These are phyloP conservation scores for Cryomyces antarcticus DNA, from an alignment of 495 filamentous ascomycete genomes.

Conservation along the genomic window DNA sequence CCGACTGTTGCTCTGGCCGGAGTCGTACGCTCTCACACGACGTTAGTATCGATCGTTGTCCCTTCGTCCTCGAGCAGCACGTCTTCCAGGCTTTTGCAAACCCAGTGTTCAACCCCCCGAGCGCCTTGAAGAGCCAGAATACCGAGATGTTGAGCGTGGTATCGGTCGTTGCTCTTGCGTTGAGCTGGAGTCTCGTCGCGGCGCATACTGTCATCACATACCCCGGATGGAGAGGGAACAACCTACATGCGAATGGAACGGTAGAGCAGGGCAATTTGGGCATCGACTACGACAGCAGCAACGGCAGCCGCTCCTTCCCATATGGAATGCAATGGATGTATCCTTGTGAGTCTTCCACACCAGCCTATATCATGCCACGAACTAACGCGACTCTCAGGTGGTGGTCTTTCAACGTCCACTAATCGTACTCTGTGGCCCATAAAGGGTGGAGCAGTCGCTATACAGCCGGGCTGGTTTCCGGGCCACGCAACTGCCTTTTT, in stretches of 20 bases:
- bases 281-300: constrained; percentile 21
- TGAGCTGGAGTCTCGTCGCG: constrained; percentile 24
- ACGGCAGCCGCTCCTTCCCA: constrained; percentile 34
- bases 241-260: constrained; percentile 57
- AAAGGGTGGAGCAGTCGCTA: constrained; percentile 59
- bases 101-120: background rate
- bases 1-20: too few relatives aligned
- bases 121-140: background rate
- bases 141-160: constrained; percentile 3
- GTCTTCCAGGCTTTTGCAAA: too few relatives aligned
- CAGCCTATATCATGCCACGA: background rate
- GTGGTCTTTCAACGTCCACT: constrained; percentile 53
- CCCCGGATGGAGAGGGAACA: constrained; percentile 87
- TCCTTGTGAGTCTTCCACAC: constrained; percentile 50
- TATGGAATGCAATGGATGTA: constrained; percentile 98
- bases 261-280: constrained; percentile 12
- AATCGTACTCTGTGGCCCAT: constrained; percentile 91
- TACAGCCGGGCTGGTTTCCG: constrained; percentile 91
- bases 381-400: constrained; percentile 34
- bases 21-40: too few relatives aligned
- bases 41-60: too few relatives aligned
- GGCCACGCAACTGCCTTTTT: constrained; percentile 72
- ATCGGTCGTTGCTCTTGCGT: constrained; percentile 24
- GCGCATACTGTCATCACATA: constrained; percentile 86
- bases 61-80: too few relatives aligned